phyloP scores from a whole-genome alignment of 2,329 filamentous ascomycete genomes.

The Dryadomyces quercivorus region DNA sequence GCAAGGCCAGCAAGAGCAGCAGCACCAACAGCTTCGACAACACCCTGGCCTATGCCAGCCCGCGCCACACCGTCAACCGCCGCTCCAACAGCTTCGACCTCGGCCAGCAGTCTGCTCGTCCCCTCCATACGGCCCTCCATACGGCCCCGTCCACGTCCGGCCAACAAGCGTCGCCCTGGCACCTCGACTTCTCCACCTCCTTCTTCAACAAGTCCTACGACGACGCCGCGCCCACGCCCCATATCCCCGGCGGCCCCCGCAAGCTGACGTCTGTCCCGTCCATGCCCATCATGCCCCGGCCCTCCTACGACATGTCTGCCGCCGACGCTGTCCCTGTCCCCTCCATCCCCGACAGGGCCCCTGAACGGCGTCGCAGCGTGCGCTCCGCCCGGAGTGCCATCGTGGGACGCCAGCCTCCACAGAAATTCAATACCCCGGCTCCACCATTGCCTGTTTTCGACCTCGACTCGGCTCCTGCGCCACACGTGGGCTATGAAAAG shows the following conservation, averaged over 20 bases:
- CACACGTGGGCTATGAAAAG: conserved; percentile 47
- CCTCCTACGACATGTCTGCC: conserved; percentile 26
- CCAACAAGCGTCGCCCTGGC: conserved; percentile 21
- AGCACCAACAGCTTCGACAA: conserved; percentile 58
- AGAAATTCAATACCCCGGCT: conserved; percentile 17
- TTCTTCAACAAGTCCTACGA: conserved; percentile 44
- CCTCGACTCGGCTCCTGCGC: conserved; percentile 43
- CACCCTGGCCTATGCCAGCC: conserved; percentile 29
- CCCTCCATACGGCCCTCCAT: background rate
- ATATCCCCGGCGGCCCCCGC: conserved; percentile 68
- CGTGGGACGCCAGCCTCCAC: conserved; percentile 19
- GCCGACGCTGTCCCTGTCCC: conserved; percentile 21
- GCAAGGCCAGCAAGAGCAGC: conserved; percentile 58
- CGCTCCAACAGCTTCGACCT: conserved; percentile 67
- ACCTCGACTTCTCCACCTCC: conserved; percentile 35
- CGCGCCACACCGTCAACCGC: conserved; percentile 35
- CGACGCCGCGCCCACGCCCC: conserved; percentile 78
- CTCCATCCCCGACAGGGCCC: conserved; percentile 17
- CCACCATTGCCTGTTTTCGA: conserved; percentile 18
- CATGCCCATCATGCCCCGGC: conserved; percentile 20
- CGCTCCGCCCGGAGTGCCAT: conserved; percentile 42
- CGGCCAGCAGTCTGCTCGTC: conserved; percentile 27
- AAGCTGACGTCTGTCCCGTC: conserved; percentile 22
- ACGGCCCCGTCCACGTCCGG: background rate
- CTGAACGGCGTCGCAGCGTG: conserved; percentile 44